phyloP scores from a whole-genome alignment of 108 stramenopile species.

The Fragilaria crotonensis region DNA sequence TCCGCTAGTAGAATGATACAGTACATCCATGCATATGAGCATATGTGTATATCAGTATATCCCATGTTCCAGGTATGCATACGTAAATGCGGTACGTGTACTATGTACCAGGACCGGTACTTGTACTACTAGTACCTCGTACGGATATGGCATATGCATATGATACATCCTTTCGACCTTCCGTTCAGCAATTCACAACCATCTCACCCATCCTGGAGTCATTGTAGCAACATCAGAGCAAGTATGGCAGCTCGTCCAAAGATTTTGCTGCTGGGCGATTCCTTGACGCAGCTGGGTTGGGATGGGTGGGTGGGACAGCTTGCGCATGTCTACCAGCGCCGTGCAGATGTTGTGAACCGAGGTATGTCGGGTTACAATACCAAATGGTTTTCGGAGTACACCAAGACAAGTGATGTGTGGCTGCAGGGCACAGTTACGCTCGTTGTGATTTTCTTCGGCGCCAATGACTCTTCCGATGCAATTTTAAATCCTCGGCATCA shows the following conservation, averaged over 20 bases:
- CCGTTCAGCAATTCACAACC: too few relatives aligned
- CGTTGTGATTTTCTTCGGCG: conserved; percentile 61
- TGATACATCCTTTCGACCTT: too few relatives aligned
- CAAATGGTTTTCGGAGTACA: conserved; percentile 36
- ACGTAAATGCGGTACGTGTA: too few relatives aligned
- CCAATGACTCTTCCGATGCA: conserved; percentile 65
- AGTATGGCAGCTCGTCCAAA: conserved; percentile 21
- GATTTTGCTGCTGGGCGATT: conserved; percentile 72
- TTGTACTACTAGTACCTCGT: too few relatives aligned
- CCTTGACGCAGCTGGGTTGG: conserved; percentile 57
- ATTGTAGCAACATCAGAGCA: too few relatives aligned
- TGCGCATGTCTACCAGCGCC: conserved; percentile 64
- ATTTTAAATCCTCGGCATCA: conserved; percentile 51
- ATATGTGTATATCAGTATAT: too few relatives aligned
- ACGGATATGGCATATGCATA: too few relatives aligned
- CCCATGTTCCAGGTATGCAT: too few relatives aligned
- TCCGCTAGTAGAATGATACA: too few relatives aligned
- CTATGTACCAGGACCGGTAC: too few relatives aligned
- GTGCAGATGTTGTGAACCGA: conserved; percentile 73
- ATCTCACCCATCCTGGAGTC: too few relatives aligned
- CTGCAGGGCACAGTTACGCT: conserved; percentile 18
- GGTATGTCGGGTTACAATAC: conserved; percentile 84
- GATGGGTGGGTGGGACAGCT: conserved; percentile 69
- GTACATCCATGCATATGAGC: too few relatives aligned
- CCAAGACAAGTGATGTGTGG: conserved; percentile 6